phyloP scores from a whole-genome alignment of 192 early-diverging fungal species.

The Podila epigama region DNA sequence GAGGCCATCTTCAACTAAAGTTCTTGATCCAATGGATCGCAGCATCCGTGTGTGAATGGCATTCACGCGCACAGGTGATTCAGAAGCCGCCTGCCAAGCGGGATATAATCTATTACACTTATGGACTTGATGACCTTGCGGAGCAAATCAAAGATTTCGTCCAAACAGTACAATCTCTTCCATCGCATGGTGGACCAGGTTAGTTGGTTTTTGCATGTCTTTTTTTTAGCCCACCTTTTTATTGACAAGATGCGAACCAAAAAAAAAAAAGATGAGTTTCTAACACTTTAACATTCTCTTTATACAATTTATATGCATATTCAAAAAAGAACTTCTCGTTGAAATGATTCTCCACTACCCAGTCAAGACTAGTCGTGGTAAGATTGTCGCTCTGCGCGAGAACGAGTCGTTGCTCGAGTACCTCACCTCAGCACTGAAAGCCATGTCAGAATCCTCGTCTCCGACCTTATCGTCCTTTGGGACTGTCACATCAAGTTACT shows the following conservation, averaged over 20 bases:
- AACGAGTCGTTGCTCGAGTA: slow-evolving; percentile 22
- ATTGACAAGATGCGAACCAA: too few species aligned
- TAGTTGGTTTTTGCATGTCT: not conserved
- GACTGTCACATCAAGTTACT: too few species aligned
- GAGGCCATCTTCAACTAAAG: slow-evolving; percentile 37
- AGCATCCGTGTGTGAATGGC: slow-evolving; percentile 34
- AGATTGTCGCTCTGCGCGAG: slow-evolving; percentile 9
- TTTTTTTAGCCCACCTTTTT: not conserved
- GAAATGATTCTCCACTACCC: slow-evolving; percentile 23
- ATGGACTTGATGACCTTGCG: slow-evolving; percentile 25
- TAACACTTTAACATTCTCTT: not conserved
- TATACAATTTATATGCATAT: not conserved
- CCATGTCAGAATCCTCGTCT: not conserved
- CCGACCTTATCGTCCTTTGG: not conserved
- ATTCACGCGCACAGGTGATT: not conserved
- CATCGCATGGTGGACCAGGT: slow-evolving; percentile 15
- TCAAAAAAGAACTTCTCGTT: slow-evolving; percentile 10
- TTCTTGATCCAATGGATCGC: slow-evolving; percentile 41
- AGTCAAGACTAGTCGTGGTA: slow-evolving; percentile 2
- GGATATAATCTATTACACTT: slow-evolving; percentile 31
- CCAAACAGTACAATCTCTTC: slow-evolving; percentile 3
- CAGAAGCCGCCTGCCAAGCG: slow-evolving; percentile 2
- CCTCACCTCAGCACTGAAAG: slow-evolving; percentile 6
- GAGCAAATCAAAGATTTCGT: slow-evolving; percentile 21
- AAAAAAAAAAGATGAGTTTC: too few species aligned